Evolutionary conservation across 345 rosid genomes (phyloP).

Genomic region (Brassica rapa): DNA sequence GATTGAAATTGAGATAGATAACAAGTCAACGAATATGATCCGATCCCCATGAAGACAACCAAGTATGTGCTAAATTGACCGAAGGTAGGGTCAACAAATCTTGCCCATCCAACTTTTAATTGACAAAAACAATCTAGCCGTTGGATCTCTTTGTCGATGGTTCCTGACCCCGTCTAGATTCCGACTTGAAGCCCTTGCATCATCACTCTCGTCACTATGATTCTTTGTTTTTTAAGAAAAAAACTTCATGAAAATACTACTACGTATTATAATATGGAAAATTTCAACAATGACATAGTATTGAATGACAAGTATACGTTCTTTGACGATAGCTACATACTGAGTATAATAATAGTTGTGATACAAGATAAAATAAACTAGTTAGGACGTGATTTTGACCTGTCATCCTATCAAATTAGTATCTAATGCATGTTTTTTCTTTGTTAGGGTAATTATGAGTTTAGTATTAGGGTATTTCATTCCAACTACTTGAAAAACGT

Average conservation of each 20-base stretch:
- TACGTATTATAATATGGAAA: neutral
- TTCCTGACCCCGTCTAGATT: constrained; percentile 5
- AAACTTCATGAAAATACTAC: neutral
- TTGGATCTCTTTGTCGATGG: neutral
- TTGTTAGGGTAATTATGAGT: constrained; percentile 6
- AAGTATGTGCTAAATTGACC: constrained; percentile 36
- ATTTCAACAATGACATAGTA: neutral
- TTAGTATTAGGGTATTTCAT: neutral
- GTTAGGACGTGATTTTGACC: neutral
- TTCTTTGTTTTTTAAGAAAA: constrained; percentile 15
- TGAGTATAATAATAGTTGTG: neutral
- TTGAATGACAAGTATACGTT: constrained; percentile 2
- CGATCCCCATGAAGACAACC: constrained; percentile 24
- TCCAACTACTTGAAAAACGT: neutral
- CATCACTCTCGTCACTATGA: constrained; percentile 37
- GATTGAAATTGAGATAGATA: constrained; percentile 1
- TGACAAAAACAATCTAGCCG: constrained; percentile 5
- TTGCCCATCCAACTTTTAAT: constrained; percentile 9
- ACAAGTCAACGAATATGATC: constrained; percentile 34
- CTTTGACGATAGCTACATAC: constrained; percentile 7
- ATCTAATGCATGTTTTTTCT: neutral
- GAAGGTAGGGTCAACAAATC: constrained; percentile 31
- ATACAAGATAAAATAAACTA: neutral
- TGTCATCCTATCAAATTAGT: neutral
- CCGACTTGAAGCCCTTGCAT: constrained; percentile 17